Percentiles rank a stretch among this genome's conserved stretches.
phyloP scores from a whole-genome alignment of 164 flowering plant species.

The Berberis thunbergii region DNA sequence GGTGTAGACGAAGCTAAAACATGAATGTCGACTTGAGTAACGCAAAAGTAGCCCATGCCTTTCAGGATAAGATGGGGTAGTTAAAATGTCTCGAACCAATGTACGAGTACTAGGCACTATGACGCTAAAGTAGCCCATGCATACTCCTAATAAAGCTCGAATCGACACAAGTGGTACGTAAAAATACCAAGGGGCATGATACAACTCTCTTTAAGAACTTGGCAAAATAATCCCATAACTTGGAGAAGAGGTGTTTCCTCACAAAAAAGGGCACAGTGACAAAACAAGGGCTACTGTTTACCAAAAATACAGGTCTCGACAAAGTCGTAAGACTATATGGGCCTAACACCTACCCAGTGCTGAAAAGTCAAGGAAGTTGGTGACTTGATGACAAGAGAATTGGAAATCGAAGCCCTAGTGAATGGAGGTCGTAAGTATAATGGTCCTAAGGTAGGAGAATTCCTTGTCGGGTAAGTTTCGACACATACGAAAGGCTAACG shows the following conservation, averaged over 20 bases:
- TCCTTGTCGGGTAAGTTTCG: conserved; percentile 1
- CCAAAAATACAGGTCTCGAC: background rate
- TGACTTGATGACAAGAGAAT: background rate
- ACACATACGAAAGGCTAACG: background rate
- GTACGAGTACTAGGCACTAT: no score
- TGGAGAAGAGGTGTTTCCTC: background rate
- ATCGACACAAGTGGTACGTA: no score
- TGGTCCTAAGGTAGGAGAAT: conserved; percentile 1
- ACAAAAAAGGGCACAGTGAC: background rate
- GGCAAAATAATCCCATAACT: background rate
- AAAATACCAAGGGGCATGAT: no score
- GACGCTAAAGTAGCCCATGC: no score
- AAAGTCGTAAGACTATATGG: conserved; percentile 3
- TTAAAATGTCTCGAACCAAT: no score
- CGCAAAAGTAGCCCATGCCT: background rate
- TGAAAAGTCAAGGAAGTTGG: background rate
- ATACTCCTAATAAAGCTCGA: no score
- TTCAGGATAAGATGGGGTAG: no score
- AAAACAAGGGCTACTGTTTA: background rate
- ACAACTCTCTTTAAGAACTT: no score
- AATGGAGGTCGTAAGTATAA: background rate
- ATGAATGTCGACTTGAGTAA: background rate
- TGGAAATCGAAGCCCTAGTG: background rate
- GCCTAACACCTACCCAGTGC: background rate
- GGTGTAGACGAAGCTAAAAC: background rate